Conservation (phyloP, 2,329 filamentous ascomycete genomes). For the Diplocarpon rosae region DNA sequence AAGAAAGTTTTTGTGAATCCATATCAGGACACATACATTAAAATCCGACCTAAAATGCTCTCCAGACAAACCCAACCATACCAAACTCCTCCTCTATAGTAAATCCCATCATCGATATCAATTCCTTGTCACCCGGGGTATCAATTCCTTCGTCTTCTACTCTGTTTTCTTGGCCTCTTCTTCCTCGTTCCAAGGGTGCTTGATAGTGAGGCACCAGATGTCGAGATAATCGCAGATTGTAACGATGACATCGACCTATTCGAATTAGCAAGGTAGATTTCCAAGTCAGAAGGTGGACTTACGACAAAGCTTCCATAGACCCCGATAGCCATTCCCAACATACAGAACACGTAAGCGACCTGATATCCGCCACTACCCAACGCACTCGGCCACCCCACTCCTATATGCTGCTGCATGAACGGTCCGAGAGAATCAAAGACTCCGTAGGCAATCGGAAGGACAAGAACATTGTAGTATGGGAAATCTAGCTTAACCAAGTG, state of each 20-base stretch:
- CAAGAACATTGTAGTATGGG: constrained; percentile 81
- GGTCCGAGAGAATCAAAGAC: constrained; percentile 75
- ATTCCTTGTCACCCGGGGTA: not conserved
- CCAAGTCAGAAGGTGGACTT: constrained; percentile 18
- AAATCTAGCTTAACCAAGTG: constrained; percentile 82
- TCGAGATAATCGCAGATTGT: constrained; percentile 97
- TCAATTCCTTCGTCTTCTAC: constrained; percentile 2
- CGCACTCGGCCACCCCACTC: constrained; percentile 62
- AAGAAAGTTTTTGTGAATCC: too few species aligned
- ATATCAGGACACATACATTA: too few species aligned
- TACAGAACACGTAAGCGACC: constrained; percentile 81
- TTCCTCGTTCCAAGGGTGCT: constrained; percentile 52
- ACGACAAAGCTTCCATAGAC: constrained; percentile 95
- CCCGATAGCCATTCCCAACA: constrained; percentile 72
- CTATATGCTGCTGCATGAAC: constrained; percentile 41
- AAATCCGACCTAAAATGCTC: too few species aligned
- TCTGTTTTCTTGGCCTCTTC: constrained; percentile 25
- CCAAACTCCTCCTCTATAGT: too few species aligned
- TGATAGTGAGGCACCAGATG: constrained; percentile 97
- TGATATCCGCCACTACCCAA: constrained; percentile 74
- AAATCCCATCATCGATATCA: too few species aligned
- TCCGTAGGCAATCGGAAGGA: constrained; percentile 64
- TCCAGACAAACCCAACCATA: too few species aligned
- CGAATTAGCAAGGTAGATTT: constrained; percentile 3
- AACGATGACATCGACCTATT: constrained; percentile 75